Percentiles rank a stretch among this genome's conserved stretches.
These are phyloP conservation scores for Ustilago curta DNA, from an alignment of 1,284 basidiomycete genomes.

Conservation along the genomic window DNA sequence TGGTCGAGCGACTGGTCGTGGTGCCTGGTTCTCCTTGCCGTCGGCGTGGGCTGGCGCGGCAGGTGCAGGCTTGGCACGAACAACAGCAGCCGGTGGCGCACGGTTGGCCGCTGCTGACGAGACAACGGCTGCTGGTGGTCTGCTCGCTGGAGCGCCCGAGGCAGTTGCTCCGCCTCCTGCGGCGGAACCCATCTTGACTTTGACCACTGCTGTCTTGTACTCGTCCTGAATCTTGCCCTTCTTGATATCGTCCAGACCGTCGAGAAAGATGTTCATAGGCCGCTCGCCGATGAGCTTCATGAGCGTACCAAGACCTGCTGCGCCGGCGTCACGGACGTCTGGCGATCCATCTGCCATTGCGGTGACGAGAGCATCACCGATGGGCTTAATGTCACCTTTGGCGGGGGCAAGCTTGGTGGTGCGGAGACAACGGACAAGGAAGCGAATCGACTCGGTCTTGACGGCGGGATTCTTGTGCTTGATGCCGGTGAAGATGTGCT, in stretches of 20 bases:
- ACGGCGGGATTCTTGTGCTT: constrained; percentile 97
- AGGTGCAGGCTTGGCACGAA: constrained; percentile 30
- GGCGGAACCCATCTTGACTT: constrained; percentile 53
- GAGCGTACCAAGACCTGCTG: constrained; percentile 85
- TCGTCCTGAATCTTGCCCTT: constrained; percentile 93
- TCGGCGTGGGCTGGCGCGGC: constrained; percentile 20
- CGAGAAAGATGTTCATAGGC: constrained; percentile 87
- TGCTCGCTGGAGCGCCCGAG: constrained; percentile 24
- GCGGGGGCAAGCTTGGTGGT: constrained; percentile 76
- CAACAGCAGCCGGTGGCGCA: constrained; percentile 25
- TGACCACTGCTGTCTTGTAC: constrained; percentile 73
- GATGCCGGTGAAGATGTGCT: constrained; percentile 82
- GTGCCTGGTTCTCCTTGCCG: constrained; percentile 46
- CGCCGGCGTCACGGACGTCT: constrained; percentile 90
- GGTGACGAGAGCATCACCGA: constrained; percentile 81
- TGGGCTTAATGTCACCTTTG: constrained; percentile 82
- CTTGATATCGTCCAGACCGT: constrained; percentile 86
- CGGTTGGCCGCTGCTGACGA: constrained; percentile 32
- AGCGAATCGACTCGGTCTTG: constrained; percentile 91
- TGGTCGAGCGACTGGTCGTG: constrained; percentile 34
- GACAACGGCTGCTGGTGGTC: constrained; percentile 24
- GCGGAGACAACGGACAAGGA: constrained; percentile 83
- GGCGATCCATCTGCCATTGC: constrained; percentile 90
- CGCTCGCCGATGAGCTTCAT: constrained; percentile 99
- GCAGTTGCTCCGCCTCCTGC: constrained; percentile 18